Conservation (phyloP, 345 rosid genomes). For the Arabidopsis arenosa region DNA sequence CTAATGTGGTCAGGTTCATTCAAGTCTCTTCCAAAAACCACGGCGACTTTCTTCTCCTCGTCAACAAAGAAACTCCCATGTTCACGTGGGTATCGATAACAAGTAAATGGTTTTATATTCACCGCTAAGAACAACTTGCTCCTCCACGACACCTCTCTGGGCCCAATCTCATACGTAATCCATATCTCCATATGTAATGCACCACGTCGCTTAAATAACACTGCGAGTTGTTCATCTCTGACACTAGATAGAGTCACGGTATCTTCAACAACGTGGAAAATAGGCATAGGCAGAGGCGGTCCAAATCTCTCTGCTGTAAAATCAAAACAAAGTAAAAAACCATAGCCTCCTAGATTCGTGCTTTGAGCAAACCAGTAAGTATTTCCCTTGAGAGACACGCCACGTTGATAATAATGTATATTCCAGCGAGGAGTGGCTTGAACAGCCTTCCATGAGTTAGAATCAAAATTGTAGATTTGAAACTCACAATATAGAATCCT, state of each 20-base stretch:
- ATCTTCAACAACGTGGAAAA: background rate
- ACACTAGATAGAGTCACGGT: background rate
- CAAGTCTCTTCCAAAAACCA: constrained; percentile 10
- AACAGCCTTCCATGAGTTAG: constrained; percentile 3
- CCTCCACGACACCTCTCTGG: background rate
- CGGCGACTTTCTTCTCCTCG: background rate
- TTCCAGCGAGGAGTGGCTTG: background rate
- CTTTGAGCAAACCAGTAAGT: background rate
- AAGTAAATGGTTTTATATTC: background rate
- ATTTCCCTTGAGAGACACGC: constrained; percentile 1
- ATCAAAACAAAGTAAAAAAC: constrained; percentile 4
- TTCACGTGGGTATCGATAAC: background rate
- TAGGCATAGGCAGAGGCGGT: background rate
- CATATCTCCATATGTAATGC: constrained; percentile 2
- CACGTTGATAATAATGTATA: background rate
- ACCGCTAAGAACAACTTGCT: background rate
- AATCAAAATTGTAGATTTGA: constrained; percentile 2
- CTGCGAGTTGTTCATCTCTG: constrained; percentile 10
- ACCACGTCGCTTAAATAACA: background rate
- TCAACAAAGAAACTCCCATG: constrained; percentile 25
- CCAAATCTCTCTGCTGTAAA: constrained; percentile 1
- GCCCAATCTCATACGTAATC: background rate
- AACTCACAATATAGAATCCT: background rate
- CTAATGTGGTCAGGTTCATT: background rate
- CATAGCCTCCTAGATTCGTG: background rate